Percentiles rank a stretch among this genome's conserved stretches.
phyloP scores from a whole-genome alignment of 371 early-diverging fungal species.

The Haplosporangium sp. region DNA sequence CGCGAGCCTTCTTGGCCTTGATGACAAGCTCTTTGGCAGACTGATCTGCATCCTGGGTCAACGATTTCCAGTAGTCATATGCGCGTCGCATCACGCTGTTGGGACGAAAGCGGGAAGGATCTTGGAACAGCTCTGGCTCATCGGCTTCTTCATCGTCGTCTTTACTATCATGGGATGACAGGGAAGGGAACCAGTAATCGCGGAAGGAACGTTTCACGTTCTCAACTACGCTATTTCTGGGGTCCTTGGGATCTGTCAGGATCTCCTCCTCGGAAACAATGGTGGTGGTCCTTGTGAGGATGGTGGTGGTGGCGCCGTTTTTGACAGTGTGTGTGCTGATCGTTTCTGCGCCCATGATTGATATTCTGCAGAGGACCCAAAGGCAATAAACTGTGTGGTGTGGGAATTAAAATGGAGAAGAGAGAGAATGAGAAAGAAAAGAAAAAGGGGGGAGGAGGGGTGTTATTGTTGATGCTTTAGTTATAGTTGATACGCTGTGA shows the following conservation, averaged over 20 bases:
- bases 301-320: slow-evolving; percentile 47
- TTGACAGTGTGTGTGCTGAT: slow-evolving; percentile 53
- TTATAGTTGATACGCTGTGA: background rate
- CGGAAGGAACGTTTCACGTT: slow-evolving; percentile 30
- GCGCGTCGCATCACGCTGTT: slow-evolving; percentile 45
- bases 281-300: slow-evolving; percentile 47
- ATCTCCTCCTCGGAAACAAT: slow-evolving; percentile 49
- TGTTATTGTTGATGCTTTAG: too few relatives aligned
- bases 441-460: background rate
- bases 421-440: background rate
- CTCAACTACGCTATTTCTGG: slow-evolving; percentile 24
- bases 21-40: slow-evolving; percentile 33
- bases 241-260: slow-evolving; percentile 11
- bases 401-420: background rate
- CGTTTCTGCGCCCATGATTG: slow-evolving; percentile 23
- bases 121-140: slow-evolving; percentile 4
- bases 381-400: background rate
- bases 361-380: background rate
- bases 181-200: slow-evolving; percentile 41
- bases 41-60: slow-evolving; percentile 48
- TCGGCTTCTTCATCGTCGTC: slow-evolving; percentile 25
- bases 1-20: slow-evolving; percentile 43
- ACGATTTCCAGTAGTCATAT: slow-evolving; percentile 48
- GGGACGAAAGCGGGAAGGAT: slow-evolving; percentile 21
- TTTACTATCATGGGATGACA: slow-evolving; percentile 1